Evolutionary conservation across 768 basidiomycete genomes (phyloP).

Genomic region (Trametes coccinea): DNA sequence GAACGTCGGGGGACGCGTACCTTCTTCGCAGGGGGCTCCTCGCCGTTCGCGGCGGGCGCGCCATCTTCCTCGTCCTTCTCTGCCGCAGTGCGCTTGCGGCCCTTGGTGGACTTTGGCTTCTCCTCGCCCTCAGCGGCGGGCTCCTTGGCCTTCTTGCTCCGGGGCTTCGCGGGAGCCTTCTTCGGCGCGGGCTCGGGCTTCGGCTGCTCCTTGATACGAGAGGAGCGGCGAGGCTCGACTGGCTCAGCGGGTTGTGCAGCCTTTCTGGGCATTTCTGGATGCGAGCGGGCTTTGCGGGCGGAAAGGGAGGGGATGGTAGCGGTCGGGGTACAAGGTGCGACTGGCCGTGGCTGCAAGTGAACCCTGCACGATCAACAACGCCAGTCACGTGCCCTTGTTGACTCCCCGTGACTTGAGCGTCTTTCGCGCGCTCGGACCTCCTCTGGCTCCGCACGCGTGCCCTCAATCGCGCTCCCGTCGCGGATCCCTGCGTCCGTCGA

Average conservation of each 20-base stretch:
- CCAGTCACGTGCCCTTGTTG: slow-evolving; percentile 28
- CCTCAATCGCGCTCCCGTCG: neutral
- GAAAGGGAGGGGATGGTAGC: slow-evolving; percentile 23
- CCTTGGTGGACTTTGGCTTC: slow-evolving; percentile 45
- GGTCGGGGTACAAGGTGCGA: slow-evolving; percentile 24
- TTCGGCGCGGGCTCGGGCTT: slow-evolving; percentile 52
- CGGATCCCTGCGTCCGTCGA: no score
- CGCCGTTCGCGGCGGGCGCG: slow-evolving; percentile 39
- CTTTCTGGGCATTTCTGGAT: slow-evolving; percentile 65
- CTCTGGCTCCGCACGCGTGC: neutral
- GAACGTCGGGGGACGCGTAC: slow-evolving; percentile 36
- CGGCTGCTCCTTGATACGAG: slow-evolving; percentile 73
- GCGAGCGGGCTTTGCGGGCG: slow-evolving; percentile 9
- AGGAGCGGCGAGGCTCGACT: slow-evolving; percentile 66
- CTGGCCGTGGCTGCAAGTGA: slow-evolving; percentile 26
- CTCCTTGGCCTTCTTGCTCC: slow-evolving; percentile 46
- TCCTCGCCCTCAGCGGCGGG: slow-evolving; percentile 31
- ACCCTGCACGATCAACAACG: slow-evolving; percentile 33
- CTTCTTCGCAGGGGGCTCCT: slow-evolving; percentile 65
- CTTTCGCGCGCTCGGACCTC: slow-evolving; percentile 23
- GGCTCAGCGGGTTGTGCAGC: slow-evolving; percentile 49
- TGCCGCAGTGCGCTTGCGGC: slow-evolving; percentile 54
- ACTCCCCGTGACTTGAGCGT: slow-evolving; percentile 23
- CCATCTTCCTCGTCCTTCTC: slow-evolving; percentile 43
- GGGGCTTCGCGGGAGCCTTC: slow-evolving; percentile 65